Conservation (phyloP, 2,329 filamentous ascomycete genomes). For the Verticillium longisporum region DNA sequence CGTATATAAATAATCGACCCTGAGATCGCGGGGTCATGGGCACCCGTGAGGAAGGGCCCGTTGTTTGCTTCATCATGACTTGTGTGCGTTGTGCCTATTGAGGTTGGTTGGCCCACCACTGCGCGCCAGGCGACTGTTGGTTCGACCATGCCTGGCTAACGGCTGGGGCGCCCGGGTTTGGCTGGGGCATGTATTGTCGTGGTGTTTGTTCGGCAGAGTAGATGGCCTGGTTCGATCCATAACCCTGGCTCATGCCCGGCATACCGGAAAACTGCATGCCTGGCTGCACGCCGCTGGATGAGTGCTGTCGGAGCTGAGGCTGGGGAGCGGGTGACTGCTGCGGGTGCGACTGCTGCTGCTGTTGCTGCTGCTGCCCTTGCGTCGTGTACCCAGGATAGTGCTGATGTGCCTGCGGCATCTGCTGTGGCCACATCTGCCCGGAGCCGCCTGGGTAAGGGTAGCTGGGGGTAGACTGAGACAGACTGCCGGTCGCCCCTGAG, state of each 20-base stretch:
- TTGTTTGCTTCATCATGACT: background rate
- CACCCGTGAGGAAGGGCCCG: background rate
- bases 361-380: background rate
- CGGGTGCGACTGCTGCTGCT: conserved; percentile 30
- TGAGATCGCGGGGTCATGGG: background rate
- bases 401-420: conserved; percentile 45
- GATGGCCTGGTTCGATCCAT: conserved; percentile 49
- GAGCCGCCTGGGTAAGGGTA: conserved; percentile 55
- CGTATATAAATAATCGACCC: background rate
- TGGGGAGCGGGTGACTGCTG: conserved; percentile 54
- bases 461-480: conserved; percentile 44
- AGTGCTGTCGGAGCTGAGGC: conserved; percentile 51
- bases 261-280: conserved; percentile 58
- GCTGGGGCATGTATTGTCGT: conserved; percentile 62
- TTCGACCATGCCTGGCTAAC: conserved; percentile 48
- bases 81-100: conserved; percentile 16
- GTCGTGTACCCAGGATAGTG: conserved; percentile 26
- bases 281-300: conserved; percentile 47
- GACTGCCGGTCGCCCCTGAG: conserved; percentile 34
- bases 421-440: conserved; percentile 61
- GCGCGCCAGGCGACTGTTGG: conserved; percentile 55
- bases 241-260: conserved; percentile 53
- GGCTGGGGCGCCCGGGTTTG: conserved; percentile 41
- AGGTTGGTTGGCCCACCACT: conserved; percentile 49
- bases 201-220: conserved; percentile 57